Base-by-base conservation (phyloP, 2,329 filamentous ascomycete genomes). In the Pseudophaeomoniella oleicola region DNA sequence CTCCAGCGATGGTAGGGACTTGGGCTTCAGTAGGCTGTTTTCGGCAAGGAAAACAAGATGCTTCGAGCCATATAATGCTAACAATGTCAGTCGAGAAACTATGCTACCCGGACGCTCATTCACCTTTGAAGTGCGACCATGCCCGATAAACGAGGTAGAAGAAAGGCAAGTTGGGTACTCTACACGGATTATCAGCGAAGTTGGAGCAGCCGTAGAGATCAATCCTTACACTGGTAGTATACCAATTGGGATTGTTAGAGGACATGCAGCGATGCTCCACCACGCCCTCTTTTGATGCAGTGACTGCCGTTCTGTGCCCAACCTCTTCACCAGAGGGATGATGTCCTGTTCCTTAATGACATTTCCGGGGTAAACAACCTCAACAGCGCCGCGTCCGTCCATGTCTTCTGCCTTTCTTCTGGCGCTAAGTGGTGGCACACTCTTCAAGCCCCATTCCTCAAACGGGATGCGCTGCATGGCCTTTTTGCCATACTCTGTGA, bases 371-470 rank as follows among this genome's bases (percentile, higher is more conserved):
- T 81, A 96, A 36, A 84, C 63, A 18, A 94, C 70, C 46, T 85
- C 74, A 42, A 84, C 73, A 48, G 72, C 75, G 35, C 75, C 71
- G 44, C 70, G 67, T 27, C 71, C 73, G 36, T 73, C 57, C 15
- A 76, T 50, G 47, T 81, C 75, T 36, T 82, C 75, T 34, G 71
- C 64, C 46, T 72, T 69, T 39, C 76, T 69, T 46, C 74, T 71
- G 39, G 74, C 64, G 30, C 77, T 84, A 47, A 93, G 66, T 15
- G 87, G 79, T 32, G 90, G 90, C 36, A 98, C 78, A 22, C 85
- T 93, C 63, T 96, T 96, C 46, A 98, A 69, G 0, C 84, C 86
- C 90, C 90, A 98, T 78, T 98, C 90, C 60, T 96, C 83, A 56
- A 83, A 94, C 2, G 90, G 83, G 50, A 98, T 93, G 43, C 84